These are phyloP conservation scores for Zygotorulaspora florentina DNA, from an alignment of 805 yeast genomes.

Conservation along the genomic window DNA sequence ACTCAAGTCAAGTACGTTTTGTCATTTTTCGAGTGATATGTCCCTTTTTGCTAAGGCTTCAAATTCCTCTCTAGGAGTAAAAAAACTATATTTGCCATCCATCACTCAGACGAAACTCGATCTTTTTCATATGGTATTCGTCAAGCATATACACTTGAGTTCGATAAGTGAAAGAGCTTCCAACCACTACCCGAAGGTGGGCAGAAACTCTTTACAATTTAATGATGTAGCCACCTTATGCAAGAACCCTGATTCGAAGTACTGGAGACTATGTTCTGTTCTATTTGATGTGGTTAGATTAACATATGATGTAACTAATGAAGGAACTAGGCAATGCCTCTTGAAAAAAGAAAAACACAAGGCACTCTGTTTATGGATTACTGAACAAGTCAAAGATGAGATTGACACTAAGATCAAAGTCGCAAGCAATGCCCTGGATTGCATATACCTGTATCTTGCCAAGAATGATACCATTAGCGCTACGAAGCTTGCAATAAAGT, in stretches of 20 bases:
- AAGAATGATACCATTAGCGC: slow-evolving; percentile 62
- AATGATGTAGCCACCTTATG: slow-evolving; percentile 21
- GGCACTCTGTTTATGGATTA: slow-evolving; percentile 55
- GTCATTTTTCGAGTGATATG: slow-evolving; percentile 21
- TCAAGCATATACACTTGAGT: slow-evolving; percentile 25
- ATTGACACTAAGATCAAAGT: slow-evolving; percentile 33
- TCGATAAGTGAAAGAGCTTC: slow-evolving; percentile 24
- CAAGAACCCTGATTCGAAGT: slow-evolving; percentile 25
- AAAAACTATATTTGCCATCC: slow-evolving; percentile 6
- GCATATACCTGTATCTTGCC: slow-evolving; percentile 47
- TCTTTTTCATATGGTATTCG: slow-evolving; percentile 17
- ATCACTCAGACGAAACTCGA: slow-evolving; percentile 9
- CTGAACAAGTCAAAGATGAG: slow-evolving; percentile 38
- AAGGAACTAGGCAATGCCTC: slow-evolving; percentile 23
- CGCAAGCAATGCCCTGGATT: slow-evolving; percentile 43
- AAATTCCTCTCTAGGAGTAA: slow-evolving; percentile 10
- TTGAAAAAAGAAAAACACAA: slow-evolving; percentile 40
- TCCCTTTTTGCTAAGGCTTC: slow-evolving; percentile 16
- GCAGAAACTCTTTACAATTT: slow-evolving; percentile 35
- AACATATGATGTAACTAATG: slow-evolving; percentile 21
- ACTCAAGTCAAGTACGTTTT: slow-evolving; percentile 22
- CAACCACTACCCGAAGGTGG: slow-evolving; percentile 39
- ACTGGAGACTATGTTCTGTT: slow-evolving; percentile 58
- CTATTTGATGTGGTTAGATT: slow-evolving; percentile 48
- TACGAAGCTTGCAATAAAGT: slow-evolving; percentile 51